Base-by-base conservation (phyloP, 2,329 filamentous ascomycete species). In the Alternaria triticina region DNA sequence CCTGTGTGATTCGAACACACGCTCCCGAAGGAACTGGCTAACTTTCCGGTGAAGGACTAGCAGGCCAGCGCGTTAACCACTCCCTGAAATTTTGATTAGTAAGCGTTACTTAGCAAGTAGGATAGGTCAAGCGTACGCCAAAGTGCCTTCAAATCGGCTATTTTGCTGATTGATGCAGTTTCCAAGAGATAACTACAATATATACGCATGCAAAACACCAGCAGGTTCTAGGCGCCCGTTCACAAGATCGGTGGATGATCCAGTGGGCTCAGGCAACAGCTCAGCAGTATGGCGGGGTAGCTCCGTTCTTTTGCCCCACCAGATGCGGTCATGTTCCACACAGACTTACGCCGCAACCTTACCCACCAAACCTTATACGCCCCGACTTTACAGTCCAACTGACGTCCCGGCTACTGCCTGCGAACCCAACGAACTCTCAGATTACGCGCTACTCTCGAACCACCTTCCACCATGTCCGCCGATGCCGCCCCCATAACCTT, bases 401-500 rank as follows among this genome's bases (percentile, higher is more conserved):
- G 6, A 30, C 13, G 13, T 52, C 20, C 10, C 28, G 13, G 30
- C 13, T 36, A n/a, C 49, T n/a, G n/a, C 28, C 13, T 15, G 17
- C 49, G 49, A 12, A 52, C 11, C 43, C 46, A 52, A 22, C 7
- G 20, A n/a, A 50, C n/a, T 10, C 10, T 45, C 27, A 40, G 30
- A 27, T 6, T 6, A 52, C 12, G 22, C 52, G 22, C n/a, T 33
- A 13, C 30, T 12, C 40, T 20, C 46, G 23, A 36, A 59, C 46
- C 17, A 27, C 20, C 20, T 7, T 4, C n/a, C 50, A 40, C n/a
- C 60, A 91, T 91, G 89, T 90, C 89, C n/a, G 83, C 87, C 60
- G 86, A 88, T 72, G 78, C 88, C 7, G 74, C 77, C 11, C 90
- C 90, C 62, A 92, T 92, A 75, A 81, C 85, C 49, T 82, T 88